Conservation (phyloP, 352 stramenopile genomes). For the Pythium chondricola region DNA sequence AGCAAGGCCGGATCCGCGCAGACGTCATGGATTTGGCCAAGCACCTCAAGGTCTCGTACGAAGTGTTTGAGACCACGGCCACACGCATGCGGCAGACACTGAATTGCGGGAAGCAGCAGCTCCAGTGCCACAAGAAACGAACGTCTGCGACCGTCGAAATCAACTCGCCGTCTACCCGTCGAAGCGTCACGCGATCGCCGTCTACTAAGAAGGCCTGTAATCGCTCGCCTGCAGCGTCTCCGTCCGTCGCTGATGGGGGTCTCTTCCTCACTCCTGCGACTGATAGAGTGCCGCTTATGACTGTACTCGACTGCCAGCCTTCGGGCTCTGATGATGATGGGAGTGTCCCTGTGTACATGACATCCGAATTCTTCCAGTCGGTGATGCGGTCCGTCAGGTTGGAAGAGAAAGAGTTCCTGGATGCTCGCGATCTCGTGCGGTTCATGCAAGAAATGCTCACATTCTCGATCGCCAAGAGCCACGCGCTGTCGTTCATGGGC, state of each 20-base stretch:
- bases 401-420: slow-evolving; percentile 17
- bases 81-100: slow-evolving; percentile 58
- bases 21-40: slow-evolving; percentile 58
- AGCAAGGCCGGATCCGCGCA: slow-evolving; percentile 38
- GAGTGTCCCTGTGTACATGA: slow-evolving; percentile 21
- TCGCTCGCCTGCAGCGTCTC: not conserved
- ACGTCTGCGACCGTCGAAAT: slow-evolving; percentile 17
- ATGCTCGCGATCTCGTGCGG: slow-evolving; percentile 33
- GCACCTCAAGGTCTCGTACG: slow-evolving; percentile 49
- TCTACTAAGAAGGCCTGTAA: slow-evolving; percentile 2
- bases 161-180: not conserved
- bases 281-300: slow-evolving; percentile 8
- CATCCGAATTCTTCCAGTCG: slow-evolving; percentile 31
- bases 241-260: slow-evolving; percentile 6
- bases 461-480: slow-evolving; percentile 47
- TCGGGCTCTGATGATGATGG: not conserved
- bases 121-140: slow-evolving; percentile 46
- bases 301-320: slow-evolving; percentile 10
- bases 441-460: slow-evolving; percentile 48
- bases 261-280: slow-evolving; percentile 8
- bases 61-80: slow-evolving; percentile 45
- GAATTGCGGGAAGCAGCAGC: slow-evolving; percentile 32
- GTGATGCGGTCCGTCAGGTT: slow-evolving; percentile 13
- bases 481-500: slow-evolving; percentile 45
- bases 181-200: slow-evolving; percentile 3